phyloP scores from a whole-genome alignment of 1,284 basidiomycete genomes.

The Meripilus lineatus region DNA sequence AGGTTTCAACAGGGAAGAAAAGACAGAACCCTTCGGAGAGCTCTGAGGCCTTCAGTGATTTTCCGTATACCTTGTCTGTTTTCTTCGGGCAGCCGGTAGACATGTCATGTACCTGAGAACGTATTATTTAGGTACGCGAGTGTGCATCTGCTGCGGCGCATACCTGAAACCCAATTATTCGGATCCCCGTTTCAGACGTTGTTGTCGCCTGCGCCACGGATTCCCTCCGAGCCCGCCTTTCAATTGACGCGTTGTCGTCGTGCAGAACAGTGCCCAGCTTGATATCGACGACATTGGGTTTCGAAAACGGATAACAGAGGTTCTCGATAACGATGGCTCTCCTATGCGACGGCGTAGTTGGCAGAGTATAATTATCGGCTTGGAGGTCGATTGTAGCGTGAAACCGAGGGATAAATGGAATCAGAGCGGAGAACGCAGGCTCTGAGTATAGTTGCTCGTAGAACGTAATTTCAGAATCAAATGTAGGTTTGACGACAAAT shows the following conservation, averaged over 20 bases:
- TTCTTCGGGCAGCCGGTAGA: conserved; percentile 47
- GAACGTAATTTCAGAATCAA: conserved; percentile 73
- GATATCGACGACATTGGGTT: conserved; percentile 86
- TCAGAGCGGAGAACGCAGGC: conserved; percentile 38
- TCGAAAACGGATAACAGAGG: conserved; percentile 64
- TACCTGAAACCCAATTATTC: conserved; percentile 90
- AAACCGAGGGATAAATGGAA: conserved; percentile 66
- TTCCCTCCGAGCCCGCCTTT: conserved; percentile 80
- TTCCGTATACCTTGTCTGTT: conserved; percentile 80
- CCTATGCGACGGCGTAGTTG: conserved; percentile 31
- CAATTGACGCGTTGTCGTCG: conserved; percentile 62
- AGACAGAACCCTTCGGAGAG: conserved; percentile 70
- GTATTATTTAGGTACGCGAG: background rate
- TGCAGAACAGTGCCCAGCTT: conserved; percentile 89
- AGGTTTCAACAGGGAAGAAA: conserved; percentile 65
- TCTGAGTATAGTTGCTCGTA: conserved; percentile 61
- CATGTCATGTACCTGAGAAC: conserved; percentile 68
- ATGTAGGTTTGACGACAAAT: conserved; percentile 81
- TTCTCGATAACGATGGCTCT: conserved; percentile 77
- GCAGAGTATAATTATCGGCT: too few species aligned
- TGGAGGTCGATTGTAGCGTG: conserved; percentile 71
- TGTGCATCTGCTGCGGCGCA: too few species aligned
- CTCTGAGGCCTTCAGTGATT: conserved; percentile 61
- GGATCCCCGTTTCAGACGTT: conserved; percentile 67
- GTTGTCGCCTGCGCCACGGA: conserved; percentile 71